Evolutionary conservation across 345 rosid species (phyloP).

Genomic region (Bretschneidera sinensis): DNA sequence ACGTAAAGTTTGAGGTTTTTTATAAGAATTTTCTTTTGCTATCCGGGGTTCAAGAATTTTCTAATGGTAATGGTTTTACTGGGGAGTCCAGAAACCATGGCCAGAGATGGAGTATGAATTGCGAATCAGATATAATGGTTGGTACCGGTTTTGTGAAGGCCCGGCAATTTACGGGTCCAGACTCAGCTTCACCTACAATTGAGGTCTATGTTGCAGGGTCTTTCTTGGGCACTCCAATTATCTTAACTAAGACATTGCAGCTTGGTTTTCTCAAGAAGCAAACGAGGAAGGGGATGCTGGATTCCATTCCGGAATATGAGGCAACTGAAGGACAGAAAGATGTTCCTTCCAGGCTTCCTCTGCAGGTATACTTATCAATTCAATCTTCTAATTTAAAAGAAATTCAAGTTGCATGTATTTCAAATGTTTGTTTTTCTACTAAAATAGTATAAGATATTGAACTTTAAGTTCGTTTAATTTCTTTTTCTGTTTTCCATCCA

Average conservation of each 20-base stretch:
- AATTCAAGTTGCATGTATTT: background rate
- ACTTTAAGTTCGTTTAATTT: background rate
- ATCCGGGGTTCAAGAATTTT: conserved; percentile 63
- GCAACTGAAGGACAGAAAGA: conserved; percentile 36
- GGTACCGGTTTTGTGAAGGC: conserved; percentile 55
- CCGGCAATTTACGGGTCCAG: conserved; percentile 39
- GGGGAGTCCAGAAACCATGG: conserved; percentile 37
- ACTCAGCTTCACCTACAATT: conserved; percentile 44
- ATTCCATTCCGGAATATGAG: conserved; percentile 74
- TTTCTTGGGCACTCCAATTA: conserved; percentile 68
- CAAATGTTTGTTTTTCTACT: background rate
- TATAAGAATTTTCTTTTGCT: conserved; percentile 53
- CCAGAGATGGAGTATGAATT: conserved; percentile 66
- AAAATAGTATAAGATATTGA: background rate
- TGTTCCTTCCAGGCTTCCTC: conserved; percentile 29
- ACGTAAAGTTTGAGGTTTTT: conserved; percentile 70
- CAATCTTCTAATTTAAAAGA: background rate
- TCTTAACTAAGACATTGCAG: conserved; percentile 71
- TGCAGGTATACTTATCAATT: conserved; percentile 45
- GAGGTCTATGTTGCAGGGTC: conserved; percentile 92
- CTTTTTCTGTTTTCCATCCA: background rate
- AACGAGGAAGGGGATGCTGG: conserved; percentile 48
- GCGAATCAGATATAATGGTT: conserved; percentile 43
- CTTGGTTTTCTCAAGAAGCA: conserved; percentile 62
- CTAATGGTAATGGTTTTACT: conserved; percentile 32